Percentiles rank a stretch among this genome's conserved stretches.
phyloP scores from a whole-genome alignment of 2,329 filamentous ascomycete species.

The Pseudocercospora musae region DNA sequence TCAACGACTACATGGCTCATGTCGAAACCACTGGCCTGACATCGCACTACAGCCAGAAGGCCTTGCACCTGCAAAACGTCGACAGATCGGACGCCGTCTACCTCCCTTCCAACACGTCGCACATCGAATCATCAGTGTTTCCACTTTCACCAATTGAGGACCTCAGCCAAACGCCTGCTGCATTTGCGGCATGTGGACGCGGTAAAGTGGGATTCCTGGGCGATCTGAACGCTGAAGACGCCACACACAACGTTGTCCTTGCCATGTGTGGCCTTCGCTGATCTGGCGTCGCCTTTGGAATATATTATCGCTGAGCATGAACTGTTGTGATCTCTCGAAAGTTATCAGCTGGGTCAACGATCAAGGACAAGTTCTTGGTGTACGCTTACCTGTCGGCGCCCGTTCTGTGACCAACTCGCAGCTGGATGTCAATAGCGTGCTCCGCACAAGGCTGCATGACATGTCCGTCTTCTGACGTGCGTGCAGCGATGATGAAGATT shows the following conservation, averaged over 20 bases:
- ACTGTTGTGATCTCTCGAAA: not conserved
- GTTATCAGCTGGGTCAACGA: not conserved
- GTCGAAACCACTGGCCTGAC: constrained; percentile 10
- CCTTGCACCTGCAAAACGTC: constrained; percentile 21
- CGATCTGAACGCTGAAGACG: constrained; percentile 21
- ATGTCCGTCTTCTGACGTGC: not conserved
- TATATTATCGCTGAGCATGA: not conserved
- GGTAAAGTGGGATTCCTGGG: constrained; percentile 22
- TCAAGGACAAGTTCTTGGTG: not conserved
- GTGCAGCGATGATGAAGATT: not conserved
- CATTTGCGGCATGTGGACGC: constrained; percentile 12
- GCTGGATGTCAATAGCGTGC: not conserved
- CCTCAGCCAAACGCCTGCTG: constrained; percentile 21
- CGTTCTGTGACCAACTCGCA: not conserved
- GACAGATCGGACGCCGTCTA: constrained; percentile 17
- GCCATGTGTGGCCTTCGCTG: constrained; percentile 20
- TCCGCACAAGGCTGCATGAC: not conserved
- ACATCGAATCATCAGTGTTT: constrained; percentile 20
- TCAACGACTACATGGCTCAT: constrained; percentile 16
- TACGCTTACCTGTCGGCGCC: not conserved
- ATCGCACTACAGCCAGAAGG: constrained; percentile 23
- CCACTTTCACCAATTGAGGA: constrained; percentile 13
- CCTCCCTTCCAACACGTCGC: constrained; percentile 14
- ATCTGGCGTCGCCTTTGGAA: not conserved
- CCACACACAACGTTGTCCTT: constrained; percentile 14